Conservation (phyloP, 1,139 yeast genomes). For the Diutina pseudorugosa region DNA sequence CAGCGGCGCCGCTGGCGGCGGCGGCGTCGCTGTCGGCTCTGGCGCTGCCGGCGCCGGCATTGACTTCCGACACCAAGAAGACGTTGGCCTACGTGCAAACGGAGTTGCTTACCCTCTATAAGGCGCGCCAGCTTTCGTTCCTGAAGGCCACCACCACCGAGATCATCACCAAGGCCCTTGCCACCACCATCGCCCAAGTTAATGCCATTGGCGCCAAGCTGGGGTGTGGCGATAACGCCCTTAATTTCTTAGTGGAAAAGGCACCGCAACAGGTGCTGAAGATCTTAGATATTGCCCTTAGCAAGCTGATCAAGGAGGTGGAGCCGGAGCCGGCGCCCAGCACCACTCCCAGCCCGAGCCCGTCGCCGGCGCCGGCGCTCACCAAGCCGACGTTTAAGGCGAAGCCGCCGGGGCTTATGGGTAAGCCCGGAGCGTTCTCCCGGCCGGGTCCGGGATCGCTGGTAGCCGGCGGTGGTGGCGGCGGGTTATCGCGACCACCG, state of each 20-base stretch:
- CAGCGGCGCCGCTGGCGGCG: conserved; percentile 5
- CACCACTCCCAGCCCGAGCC: background rate
- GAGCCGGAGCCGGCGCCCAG: background rate
- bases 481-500: background rate
- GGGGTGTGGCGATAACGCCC: conserved; percentile 72
- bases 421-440: conserved; percentile 1
- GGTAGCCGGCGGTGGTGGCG: background rate
- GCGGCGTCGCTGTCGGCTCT: too few relatives aligned
- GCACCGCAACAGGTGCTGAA: conserved; percentile 82
- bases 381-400: background rate
- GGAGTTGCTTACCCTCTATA: conserved; percentile 56
- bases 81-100: conserved; percentile 60
- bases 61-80: conserved; percentile 48
- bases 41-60: conserved; percentile 14
- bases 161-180: conserved; percentile 81
- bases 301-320: conserved; percentile 47
- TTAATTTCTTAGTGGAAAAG: conserved; percentile 69
- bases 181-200: conserved; percentile 85
- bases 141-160: conserved; percentile 67
- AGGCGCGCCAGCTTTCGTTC: conserved; percentile 51
- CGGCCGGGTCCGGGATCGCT: background rate
- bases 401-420: background rate
- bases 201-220: conserved; percentile 79
- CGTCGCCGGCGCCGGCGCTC: background rate
- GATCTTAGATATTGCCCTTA: conserved; percentile 72